phyloP scores from a whole-genome alignment of 2,329 filamentous ascomycete species.

The Colletotrichum endophyticum region DNA sequence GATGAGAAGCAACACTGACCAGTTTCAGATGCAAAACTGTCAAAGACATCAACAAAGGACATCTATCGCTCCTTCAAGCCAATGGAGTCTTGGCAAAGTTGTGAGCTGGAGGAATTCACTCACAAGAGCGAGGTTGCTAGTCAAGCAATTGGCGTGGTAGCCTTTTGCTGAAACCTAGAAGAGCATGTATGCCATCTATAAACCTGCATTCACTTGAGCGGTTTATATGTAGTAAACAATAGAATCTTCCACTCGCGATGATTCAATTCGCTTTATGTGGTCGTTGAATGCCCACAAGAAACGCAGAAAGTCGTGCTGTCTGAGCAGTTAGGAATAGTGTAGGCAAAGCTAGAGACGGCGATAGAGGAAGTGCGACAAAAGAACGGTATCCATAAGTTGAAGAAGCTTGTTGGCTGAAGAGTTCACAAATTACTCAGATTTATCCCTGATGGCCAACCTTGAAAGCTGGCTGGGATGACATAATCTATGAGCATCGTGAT shows the following conservation, averaged over 20 bases:
- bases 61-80: background rate
- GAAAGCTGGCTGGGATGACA: background rate
- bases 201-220: background rate
- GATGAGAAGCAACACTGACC: background rate
- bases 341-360: background rate
- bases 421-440: background rate
- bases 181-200: fast-evolving
- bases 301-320: background rate
- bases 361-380: too few relatives aligned
- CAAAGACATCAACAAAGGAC: background rate
- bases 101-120: background rate
- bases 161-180: background rate
- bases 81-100: background rate
- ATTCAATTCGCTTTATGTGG: background rate
- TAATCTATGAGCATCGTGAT: background rate
- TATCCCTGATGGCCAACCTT: too few relatives aligned
- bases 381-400: too few relatives aligned
- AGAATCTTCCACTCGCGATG: background rate
- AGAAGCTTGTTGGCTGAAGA: background rate
- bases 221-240: background rate
- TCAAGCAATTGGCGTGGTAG: fast-evolving
- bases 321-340: fast-evolving
- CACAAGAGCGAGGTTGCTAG: background rate
- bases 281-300: background rate
- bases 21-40: background rate